phyloP scores from a whole-genome alignment of 441 rosid genomes.

The Brassica hybrid region DNA sequence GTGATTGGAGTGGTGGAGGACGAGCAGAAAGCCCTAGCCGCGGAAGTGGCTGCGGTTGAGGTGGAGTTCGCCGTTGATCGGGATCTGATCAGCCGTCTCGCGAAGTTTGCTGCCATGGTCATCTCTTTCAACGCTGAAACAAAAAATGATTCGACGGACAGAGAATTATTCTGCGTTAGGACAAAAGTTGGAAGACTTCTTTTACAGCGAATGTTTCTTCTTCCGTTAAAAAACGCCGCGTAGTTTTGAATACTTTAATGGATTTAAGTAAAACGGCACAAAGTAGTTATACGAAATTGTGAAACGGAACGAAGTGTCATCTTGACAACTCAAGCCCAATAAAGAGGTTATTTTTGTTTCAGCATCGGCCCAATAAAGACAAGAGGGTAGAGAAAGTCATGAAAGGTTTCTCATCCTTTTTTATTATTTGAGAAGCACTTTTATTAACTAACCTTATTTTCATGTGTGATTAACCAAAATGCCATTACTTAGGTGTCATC shows the following conservation, averaged over 20 bases:
- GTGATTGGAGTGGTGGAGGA: slow-evolving; percentile 56
- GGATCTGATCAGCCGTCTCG: slow-evolving; percentile 58
- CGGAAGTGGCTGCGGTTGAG: slow-evolving; percentile 27
- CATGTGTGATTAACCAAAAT: too few species aligned
- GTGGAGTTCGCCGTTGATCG: slow-evolving; percentile 44
- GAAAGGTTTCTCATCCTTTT: too few species aligned
- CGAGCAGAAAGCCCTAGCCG: slow-evolving; percentile 58
- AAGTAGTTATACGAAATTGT: background rate
- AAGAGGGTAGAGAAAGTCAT: too few species aligned
- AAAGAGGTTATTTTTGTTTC: background rate
- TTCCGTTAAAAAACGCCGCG: background rate
- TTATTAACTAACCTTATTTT: too few species aligned
- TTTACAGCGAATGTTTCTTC: slow-evolving; percentile 2
- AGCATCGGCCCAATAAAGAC: background rate
- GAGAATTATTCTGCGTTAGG: slow-evolving; percentile 12
- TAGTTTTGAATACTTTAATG: background rate
- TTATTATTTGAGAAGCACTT: too few species aligned
- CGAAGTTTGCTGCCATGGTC: slow-evolving; percentile 68
- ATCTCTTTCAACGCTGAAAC: slow-evolving; percentile 2
- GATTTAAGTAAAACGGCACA: background rate
- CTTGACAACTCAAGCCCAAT: slow-evolving; percentile 4
- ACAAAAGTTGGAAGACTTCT: slow-evolving; percentile 2
- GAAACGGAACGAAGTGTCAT: background rate
- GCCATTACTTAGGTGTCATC: too few species aligned
- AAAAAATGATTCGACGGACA: too few species aligned